Evolutionary conservation across 2,329 filamentous ascomycete genomes (phyloP).

Genomic region (Exophiala sp.): DNA sequence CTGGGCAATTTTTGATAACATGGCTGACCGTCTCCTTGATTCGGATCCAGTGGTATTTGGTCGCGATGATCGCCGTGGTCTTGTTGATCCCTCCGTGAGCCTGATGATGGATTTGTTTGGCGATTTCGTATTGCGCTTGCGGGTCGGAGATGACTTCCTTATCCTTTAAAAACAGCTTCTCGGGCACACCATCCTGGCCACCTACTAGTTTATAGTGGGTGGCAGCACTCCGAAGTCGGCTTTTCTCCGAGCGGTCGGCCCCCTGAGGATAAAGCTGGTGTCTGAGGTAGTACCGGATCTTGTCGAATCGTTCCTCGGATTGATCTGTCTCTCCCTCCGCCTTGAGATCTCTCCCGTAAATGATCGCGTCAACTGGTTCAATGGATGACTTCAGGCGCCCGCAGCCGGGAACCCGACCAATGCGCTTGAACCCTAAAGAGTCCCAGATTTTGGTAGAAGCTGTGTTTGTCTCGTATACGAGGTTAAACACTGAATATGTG

Average conservation of each 20-base stretch:
- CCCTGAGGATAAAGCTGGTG: slow-evolving; percentile 88
- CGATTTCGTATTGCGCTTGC: slow-evolving; percentile 83
- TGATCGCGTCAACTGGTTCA: slow-evolving; percentile 67
- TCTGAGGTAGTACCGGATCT: slow-evolving; percentile 96
- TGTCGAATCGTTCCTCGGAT: slow-evolving; percentile 95
- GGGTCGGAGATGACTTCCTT: slow-evolving; percentile 95
- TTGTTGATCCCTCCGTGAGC: slow-evolving; percentile 96
- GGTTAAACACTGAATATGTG: slow-evolving; percentile 87
- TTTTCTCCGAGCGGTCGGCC: slow-evolving; percentile 92
- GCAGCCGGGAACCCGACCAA: slow-evolving; percentile 71
- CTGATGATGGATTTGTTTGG: slow-evolving; percentile 64
- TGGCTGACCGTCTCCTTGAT: slow-evolving; percentile 97
- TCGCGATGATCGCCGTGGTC: slow-evolving; percentile 87
- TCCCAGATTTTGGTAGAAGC: slow-evolving; percentile 90
- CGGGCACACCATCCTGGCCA: slow-evolving; percentile 45
- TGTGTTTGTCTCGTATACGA: slow-evolving; percentile 90
- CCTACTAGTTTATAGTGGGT: slow-evolving; percentile 83
- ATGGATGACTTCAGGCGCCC: slow-evolving; percentile 64
- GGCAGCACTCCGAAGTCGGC: slow-evolving; percentile 81
- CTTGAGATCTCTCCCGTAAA: slow-evolving; percentile 61
- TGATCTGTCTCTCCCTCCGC: slow-evolving; percentile 72
- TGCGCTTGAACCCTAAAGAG: slow-evolving; percentile 83
- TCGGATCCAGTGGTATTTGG: slow-evolving; percentile 93
- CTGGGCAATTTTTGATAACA: slow-evolving; percentile 82
- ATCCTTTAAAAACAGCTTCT: slow-evolving; percentile 91